A percentile compares a stretch with the other conserved stretches of the same genome.
These are phyloP conservation scores for Pestalotiopsis sp. DNA, from an alignment of 2,329 filamentous ascomycete species.

Conservation along the genomic window DNA sequence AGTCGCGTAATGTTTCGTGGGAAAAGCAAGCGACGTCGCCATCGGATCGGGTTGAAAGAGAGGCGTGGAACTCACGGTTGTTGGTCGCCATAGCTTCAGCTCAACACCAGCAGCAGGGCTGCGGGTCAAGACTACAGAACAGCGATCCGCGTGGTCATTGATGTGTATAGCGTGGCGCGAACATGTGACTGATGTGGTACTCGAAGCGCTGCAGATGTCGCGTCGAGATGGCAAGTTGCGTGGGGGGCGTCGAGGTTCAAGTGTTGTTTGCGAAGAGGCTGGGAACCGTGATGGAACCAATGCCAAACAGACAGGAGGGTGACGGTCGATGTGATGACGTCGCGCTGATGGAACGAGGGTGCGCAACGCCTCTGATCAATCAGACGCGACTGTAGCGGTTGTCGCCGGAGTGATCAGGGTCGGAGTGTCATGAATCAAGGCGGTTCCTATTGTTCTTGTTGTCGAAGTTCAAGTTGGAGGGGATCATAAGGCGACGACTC, in stretches of 20 bases:
- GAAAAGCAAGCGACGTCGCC: neutral
- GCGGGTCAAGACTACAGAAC: slow-evolving; percentile 8
- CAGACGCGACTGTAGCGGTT: neutral
- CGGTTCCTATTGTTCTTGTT: neutral
- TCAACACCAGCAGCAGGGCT: slow-evolving; percentile 4
- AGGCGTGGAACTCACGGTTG: slow-evolving; percentile 12
- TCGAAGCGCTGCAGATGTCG: neutral
- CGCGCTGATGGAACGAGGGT: neutral
- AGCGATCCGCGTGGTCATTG: slow-evolving; percentile 8
- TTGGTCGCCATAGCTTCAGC: slow-evolving; percentile 9
- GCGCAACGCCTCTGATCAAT: neutral
- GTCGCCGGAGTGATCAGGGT: neutral
- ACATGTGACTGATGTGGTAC: neutral
- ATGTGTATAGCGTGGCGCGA: neutral
- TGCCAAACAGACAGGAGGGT: neutral
- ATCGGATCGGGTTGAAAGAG: slow-evolving; percentile 2
- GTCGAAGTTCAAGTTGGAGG: neutral
- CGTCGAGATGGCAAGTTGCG: neutral
- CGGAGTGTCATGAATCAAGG: neutral
- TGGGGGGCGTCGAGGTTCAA: neutral
- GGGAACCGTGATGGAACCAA: neutral
- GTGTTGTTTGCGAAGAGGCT: neutral
- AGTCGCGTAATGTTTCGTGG: neutral
- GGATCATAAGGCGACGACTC: neutral
- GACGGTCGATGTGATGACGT: neutral